These are phyloP conservation scores for Candida incommunis DNA, from an alignment of 805 yeast genomes.

Conservation along the genomic window DNA sequence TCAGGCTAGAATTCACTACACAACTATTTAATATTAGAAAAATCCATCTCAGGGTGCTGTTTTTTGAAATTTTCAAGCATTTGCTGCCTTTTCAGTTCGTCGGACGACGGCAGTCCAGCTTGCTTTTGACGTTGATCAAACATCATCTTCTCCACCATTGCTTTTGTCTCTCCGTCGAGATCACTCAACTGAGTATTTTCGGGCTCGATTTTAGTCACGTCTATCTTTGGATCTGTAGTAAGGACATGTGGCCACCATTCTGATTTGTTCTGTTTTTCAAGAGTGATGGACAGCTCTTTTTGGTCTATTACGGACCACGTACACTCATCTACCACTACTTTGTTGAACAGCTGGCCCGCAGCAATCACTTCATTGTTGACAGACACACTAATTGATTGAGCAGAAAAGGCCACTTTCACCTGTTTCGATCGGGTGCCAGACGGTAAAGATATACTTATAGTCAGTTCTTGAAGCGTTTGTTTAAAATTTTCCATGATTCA, in stretches of 20 bases:
- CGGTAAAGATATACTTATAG: conserved; percentile 21
- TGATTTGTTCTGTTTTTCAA: conserved; percentile 23
- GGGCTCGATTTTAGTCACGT: conserved; percentile 26
- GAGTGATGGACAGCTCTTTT: conserved; percentile 21
- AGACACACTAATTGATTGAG: conserved; percentile 13
- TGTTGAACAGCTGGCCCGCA: conserved; percentile 24
- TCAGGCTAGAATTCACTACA: no score
- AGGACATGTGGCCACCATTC: conserved; percentile 38
- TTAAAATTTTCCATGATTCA: conserved; percentile 20
- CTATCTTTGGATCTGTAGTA: conserved; percentile 27
- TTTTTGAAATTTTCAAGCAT: conserved; percentile 24
- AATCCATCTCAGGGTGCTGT: conserved; percentile 32
- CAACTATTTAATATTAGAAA: conserved; percentile 15
- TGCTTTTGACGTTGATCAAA: conserved; percentile 30
- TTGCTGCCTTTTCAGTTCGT: conserved; percentile 22
- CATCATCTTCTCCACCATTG: conserved; percentile 35
- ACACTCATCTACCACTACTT: conserved; percentile 20
- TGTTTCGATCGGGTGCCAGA: conserved; percentile 22
- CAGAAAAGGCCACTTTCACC: conserved; percentile 18
- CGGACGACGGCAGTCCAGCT: conserved; percentile 24
- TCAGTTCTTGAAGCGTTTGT: conserved; percentile 31
- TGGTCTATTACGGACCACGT: conserved; percentile 30
- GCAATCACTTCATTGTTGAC: conserved; percentile 14
- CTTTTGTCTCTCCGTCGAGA: conserved; percentile 28
- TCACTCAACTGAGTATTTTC: conserved; percentile 27